phyloP scores from a whole-genome alignment of 2,329 filamentous ascomycete genomes.

The Nemania diffusa region DNA sequence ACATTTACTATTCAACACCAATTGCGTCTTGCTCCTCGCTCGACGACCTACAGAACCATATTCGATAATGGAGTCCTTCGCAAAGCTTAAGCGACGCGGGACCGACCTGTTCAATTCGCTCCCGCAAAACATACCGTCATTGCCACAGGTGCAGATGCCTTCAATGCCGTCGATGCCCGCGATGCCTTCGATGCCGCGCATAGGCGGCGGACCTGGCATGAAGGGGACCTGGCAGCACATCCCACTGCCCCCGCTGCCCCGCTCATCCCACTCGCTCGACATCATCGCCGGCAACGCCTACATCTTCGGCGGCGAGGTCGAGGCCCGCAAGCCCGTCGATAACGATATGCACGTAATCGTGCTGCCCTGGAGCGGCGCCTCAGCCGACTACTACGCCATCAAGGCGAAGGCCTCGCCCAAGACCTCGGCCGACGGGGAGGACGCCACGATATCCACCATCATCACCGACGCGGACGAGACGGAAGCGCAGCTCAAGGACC shows the following conservation, averaged over 20 bases:
- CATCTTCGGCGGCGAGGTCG: constrained; percentile 81
- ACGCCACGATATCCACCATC: constrained; percentile 30
- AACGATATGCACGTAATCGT: constrained; percentile 76
- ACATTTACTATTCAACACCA: not conserved
- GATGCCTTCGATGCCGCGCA: constrained; percentile 29
- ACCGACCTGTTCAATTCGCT: constrained; percentile 63
- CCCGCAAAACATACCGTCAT: constrained; percentile 51
- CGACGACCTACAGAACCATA: not conserved
- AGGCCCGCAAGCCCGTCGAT: constrained; percentile 73
- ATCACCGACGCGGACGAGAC: constrained; percentile 47
- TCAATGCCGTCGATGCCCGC: constrained; percentile 16
- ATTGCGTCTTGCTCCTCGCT: not conserved
- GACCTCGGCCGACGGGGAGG: constrained; percentile 27
- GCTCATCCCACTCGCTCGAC: constrained; percentile 79
- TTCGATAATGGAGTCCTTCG: constrained; percentile 62
- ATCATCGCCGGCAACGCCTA: constrained; percentile 65
- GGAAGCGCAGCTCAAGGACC: constrained; percentile 49
- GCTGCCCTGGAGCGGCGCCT: constrained; percentile 66
- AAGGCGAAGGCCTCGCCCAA: constrained; percentile 57
- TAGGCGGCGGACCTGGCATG: constrained; percentile 49
- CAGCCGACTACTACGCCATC: constrained; percentile 69
- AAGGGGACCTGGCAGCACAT: constrained; percentile 72
- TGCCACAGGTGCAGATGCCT: constrained; percentile 39
- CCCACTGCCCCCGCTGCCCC: constrained; percentile 65
- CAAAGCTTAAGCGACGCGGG: constrained; percentile 64